A percentile compares a stretch with the other conserved stretches of the same genome.
phyloP scores from a whole-genome alignment of 176 grass and related monocot genomes.

The Musa troglodytarum region DNA sequence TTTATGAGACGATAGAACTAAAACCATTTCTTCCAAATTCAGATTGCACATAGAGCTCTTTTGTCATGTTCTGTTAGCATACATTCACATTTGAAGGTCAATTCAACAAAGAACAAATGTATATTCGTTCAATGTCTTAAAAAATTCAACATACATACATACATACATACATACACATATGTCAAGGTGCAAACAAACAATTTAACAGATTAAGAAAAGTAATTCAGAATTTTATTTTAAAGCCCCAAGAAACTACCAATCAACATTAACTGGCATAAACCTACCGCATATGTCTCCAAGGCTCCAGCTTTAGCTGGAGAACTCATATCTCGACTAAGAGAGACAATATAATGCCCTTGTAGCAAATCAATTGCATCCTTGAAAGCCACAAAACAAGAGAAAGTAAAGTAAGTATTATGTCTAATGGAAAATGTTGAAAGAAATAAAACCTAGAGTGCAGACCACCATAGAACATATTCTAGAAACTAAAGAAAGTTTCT shows the following conservation, averaged over 20 bases:
- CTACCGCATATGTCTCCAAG: constrained; percentile 72
- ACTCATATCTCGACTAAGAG: constrained; percentile 67
- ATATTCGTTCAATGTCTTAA: too few species aligned
- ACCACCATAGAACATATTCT: not conserved
- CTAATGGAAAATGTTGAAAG: not conserved
- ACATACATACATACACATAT: too few species aligned
- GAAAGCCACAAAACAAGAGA: constrained; percentile 27
- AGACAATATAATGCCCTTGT: constrained; percentile 80
- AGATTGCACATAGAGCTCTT: too few species aligned
- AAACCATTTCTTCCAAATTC: too few species aligned
- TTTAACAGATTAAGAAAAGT: not conserved
- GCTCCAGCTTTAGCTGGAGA: constrained; percentile 53
- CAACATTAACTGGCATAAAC: constrained; percentile 10
- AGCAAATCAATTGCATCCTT: constrained; percentile 98
- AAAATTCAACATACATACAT: too few species aligned
- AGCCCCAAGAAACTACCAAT: too few species aligned
- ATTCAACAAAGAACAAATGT: too few species aligned
- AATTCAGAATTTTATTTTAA: not conserved
- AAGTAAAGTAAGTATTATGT: not conserved
- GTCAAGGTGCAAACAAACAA: too few species aligned
- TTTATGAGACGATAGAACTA: too few species aligned
- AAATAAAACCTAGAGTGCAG: not conserved
- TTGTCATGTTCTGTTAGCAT: too few species aligned
- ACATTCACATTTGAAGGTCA: too few species aligned
- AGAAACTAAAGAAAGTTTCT: not conserved